Percentiles rank a stretch among this genome's conserved stretches.
Conservation (phyloP, 352 stramenopile genomes). For the Globisporangium takayamanum region DNA sequence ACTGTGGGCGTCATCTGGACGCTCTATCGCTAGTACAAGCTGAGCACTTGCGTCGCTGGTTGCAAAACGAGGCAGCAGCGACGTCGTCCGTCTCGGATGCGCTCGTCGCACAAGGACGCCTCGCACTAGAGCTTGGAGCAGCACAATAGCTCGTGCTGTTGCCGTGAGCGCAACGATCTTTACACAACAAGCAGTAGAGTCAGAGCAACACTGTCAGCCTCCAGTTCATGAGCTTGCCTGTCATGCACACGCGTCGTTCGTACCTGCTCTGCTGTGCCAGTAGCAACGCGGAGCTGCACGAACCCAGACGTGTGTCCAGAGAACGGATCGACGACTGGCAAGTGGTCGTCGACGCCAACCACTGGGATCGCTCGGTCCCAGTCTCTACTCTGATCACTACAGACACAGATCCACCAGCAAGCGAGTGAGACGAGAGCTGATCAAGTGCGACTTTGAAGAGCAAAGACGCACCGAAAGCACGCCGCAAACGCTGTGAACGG, state of each 20-base stretch:
- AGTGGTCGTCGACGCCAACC: constrained; percentile 23
- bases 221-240: background rate
- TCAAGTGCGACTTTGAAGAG: background rate
- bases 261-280: constrained; percentile 57
- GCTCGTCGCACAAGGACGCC: constrained; percentile 17
- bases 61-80: background rate
- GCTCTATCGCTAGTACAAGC: background rate
- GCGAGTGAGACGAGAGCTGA: too few species aligned
- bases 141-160: constrained; percentile 19
- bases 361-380: constrained; percentile 16
- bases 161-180: constrained; percentile 28
- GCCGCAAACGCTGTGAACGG: constrained; percentile 15
- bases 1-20: background rate
- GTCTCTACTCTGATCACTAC: background rate
- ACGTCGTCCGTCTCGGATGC: background rate
- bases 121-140: constrained; percentile 29
- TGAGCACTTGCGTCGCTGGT: background rate
- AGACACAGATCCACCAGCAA: background rate
- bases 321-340: constrained; percentile 42
- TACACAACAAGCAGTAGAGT: background rate
- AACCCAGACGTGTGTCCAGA: constrained; percentile 23
- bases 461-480: constrained; percentile 22
- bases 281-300: constrained; percentile 25
- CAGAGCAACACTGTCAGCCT: background rate
- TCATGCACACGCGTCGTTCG: background rate